These are phyloP conservation scores for Fusarium caatingaense DNA, from an alignment of 2,329 filamentous ascomycete genomes.

Conservation along the genomic window DNA sequence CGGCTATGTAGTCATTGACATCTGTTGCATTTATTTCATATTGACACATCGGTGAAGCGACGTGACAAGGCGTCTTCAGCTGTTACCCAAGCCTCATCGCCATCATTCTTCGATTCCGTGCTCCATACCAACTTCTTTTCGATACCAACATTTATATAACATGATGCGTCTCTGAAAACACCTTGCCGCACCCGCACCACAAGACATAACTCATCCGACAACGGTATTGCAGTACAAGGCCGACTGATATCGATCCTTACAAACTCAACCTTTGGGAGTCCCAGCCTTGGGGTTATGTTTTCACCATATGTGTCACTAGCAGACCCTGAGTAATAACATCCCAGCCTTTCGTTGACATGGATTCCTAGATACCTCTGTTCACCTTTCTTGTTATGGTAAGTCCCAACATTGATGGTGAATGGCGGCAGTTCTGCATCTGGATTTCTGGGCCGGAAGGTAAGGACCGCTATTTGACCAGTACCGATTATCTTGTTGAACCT, in stretches of 20 bases:
- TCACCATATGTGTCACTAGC: no score
- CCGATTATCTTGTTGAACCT: neutral
- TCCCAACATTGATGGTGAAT: neutral
- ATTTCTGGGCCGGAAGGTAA: neutral
- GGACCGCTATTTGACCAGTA: no score
- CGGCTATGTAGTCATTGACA: neutral
- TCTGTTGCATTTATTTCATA: neutral
- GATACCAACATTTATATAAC: constrained; percentile 7
- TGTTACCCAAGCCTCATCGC: neutral
- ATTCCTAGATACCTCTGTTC: no score
- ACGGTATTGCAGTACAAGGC: neutral
- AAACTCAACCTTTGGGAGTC: neutral
- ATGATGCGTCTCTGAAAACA: neutral
- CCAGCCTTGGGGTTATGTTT: no score
- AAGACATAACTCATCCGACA: neutral
- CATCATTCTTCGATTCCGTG: neutral
- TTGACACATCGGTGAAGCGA: constrained; percentile 3
- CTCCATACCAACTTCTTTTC: neutral
- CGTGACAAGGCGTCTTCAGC: neutral
- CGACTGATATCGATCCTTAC: neutral
- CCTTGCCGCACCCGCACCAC: neutral
- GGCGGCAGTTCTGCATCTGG: neutral
- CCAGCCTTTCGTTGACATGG: no score
- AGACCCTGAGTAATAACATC: no score
- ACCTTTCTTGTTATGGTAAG: no score